A percentile compares a stretch with the other conserved stretches of the same genome.
Evolutionary conservation across 75 land plant species (phyloP).

Genomic region (Pinus tabuliformis): DNA sequence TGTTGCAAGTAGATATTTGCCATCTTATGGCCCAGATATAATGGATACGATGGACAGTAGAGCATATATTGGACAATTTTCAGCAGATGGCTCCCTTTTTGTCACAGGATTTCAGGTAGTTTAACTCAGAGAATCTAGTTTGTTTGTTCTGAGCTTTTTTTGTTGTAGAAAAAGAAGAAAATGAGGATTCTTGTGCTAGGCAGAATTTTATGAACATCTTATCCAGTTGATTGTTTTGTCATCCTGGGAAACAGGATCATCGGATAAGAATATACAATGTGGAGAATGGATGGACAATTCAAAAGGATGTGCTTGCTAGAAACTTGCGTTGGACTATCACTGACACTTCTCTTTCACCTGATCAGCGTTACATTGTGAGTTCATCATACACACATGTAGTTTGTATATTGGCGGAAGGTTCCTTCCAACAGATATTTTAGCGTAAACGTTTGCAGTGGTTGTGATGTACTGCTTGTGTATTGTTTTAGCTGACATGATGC

Average conservation of each 20-base stretch:
- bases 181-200: background rate
- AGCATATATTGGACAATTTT: constrained; percentile 88
- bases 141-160: background rate
- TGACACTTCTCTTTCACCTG: constrained; percentile 90
- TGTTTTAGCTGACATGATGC: background rate
- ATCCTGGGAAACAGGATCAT: constrained; percentile 49
- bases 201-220: background rate
- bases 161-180: background rate
- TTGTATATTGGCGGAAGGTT: background rate
- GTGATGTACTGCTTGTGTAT: background rate
- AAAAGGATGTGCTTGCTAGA: constrained; percentile 69
- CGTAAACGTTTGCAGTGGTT: background rate
- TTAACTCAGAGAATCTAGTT: background rate
- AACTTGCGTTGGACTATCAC: constrained; percentile 89
- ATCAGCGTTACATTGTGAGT: constrained; percentile 75
- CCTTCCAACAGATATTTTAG: background rate
- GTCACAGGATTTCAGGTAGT: constrained; percentile 89
- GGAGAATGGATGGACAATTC: constrained; percentile 66
- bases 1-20: constrained; percentile 64
- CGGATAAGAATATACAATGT: constrained; percentile 76
- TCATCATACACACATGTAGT: background rate
- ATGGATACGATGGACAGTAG: constrained; percentile 60
- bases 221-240: constrained; percentile 3
- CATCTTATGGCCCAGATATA: constrained; percentile 57
- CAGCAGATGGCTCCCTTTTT: constrained; percentile 83